Conservation (phyloP, 805 yeast genomes). For the Monosporozyma solicola region DNA sequence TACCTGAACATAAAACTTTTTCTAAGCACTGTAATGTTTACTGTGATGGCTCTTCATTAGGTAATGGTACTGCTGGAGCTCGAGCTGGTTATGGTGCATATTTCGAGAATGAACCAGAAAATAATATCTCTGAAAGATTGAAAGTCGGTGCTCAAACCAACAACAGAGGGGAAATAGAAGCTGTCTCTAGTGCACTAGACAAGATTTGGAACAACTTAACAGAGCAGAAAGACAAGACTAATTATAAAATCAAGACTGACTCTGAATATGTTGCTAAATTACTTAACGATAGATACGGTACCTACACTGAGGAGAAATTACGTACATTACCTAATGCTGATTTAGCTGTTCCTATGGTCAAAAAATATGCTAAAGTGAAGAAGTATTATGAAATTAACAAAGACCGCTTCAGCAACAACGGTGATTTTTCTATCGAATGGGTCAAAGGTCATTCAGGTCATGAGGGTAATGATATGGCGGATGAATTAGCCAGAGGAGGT, state of each 20-base stretch:
- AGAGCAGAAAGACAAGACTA: slow-evolving; percentile 8
- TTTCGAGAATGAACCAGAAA: slow-evolving; percentile 45
- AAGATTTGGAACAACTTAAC: slow-evolving; percentile 29
- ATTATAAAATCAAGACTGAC: slow-evolving; percentile 51
- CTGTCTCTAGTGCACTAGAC: slow-evolving; percentile 49
- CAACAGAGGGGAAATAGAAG: slow-evolving; percentile 71
- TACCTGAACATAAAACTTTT: slow-evolving; percentile 1
- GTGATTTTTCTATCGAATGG: slow-evolving; percentile 41
- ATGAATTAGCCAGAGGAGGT: slow-evolving; percentile 60
- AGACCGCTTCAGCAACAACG: slow-evolving; percentile 25
- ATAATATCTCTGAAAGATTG: slow-evolving; percentile 47
- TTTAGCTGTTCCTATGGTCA: slow-evolving; percentile 30
- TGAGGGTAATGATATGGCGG: slow-evolving; percentile 72
- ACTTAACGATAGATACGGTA: slow-evolving; percentile 46
- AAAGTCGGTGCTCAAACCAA: slow-evolving; percentile 49
- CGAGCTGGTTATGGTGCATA: slow-evolving; percentile 65
- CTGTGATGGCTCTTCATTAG: slow-evolving; percentile 72
- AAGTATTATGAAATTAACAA: slow-evolving; percentile 26
- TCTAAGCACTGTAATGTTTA: slow-evolving; percentile 32
- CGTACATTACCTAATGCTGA: slow-evolving; percentile 21
- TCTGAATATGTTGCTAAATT: slow-evolving; percentile 57
- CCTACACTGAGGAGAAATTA: slow-evolving; percentile 40
- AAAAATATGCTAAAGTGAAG: slow-evolving; percentile 36
- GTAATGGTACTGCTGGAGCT: slow-evolving; percentile 40
- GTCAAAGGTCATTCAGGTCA: slow-evolving; percentile 67